Evolutionary conservation across 352 stramenopile species (phyloP), one percentile per base, ranked within the genome.

Genomic region (Phytopythium boreale): DNA sequence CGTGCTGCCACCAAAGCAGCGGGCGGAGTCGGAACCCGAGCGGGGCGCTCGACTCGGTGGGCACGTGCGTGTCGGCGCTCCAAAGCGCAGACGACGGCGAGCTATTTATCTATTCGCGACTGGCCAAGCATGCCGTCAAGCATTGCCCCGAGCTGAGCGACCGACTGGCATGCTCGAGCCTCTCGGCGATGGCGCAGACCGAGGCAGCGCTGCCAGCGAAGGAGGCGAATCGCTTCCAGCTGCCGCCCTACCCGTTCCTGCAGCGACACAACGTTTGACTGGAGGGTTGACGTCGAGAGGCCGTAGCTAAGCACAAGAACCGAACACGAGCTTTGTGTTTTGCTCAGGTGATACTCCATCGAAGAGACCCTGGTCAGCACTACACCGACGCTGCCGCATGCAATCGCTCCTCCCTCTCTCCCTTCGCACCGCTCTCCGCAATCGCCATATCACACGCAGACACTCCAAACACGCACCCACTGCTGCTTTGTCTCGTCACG

Each of bases 191-290:
- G 15, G 55, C 66, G 46, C 22, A 66, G 11, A 36, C 61, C 11
- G 14, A 1, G 15, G 58, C 61, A 1, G 43, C 44, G 53, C 51
- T 84, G 36, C 67, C 63, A 2, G 56, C 66, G 47, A 19, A 58
- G 1, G 63, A 76, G 41, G 53, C 75, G 26, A 70, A 67, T 60
- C 68, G 56, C 22, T 84, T 76, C 57, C 51, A 70, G 44, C 56
- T 84, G 9, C 73, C 73, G 19, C 63, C 76, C 29, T 84, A 81
- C 55, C 56, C 58, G 34, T 74, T 78, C 46, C 58, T 83, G 36
- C 51, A 56, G 8, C 56, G 29, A 5, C 31, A 59, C 7, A 19
- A 26, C n/a, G 22, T 1, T 19, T 59, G 37, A 44, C 17, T 7
- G 7, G 29, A 34, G 29, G 29, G 29, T 34, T 34, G 7, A 34